Conservation (phyloP, 768 basidiomycete species). For the Suillus ampliporus region DNA sequence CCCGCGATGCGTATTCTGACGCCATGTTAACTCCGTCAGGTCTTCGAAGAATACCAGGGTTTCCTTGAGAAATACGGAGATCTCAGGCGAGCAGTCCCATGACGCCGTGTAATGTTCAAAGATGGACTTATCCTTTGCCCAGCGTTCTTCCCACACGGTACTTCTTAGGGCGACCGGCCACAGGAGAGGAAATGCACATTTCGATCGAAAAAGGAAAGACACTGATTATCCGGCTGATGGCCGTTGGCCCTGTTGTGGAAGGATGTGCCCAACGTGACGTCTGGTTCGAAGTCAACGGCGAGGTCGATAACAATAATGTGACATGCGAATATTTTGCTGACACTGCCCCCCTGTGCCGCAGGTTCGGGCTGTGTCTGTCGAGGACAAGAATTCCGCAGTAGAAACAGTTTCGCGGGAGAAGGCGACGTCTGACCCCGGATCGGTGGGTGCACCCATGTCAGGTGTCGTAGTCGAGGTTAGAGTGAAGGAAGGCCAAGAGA, state of each 20-base stretch:
- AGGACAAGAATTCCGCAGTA: conserved; percentile 97
- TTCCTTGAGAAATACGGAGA: conserved; percentile 97
- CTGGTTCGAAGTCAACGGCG: conserved; percentile 98
- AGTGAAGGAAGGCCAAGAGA: conserved; percentile 96
- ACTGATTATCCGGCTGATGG: conserved; percentile 94
- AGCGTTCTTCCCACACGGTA: conserved; percentile 96
- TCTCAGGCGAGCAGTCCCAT: conserved; percentile 64
- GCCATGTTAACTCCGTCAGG: conserved; percentile 49
- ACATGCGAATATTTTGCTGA: conserved; percentile 23
- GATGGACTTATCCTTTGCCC: conserved; percentile 23
- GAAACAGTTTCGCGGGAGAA: conserved; percentile 95
- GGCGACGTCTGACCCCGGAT: conserved; percentile 91
- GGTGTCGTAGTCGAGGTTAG: conserved; percentile 98
- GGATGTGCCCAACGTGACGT: conserved; percentile 93
- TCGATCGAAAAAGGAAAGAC: conserved; percentile 97
- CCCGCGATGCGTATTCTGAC: conserved; percentile 13
- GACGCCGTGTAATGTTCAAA: conserved; percentile 12
- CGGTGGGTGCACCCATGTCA: conserved; percentile 97
- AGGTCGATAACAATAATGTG: conserved; percentile 53
- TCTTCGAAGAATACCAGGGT: conserved; percentile 95
- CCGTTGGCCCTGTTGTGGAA: conserved; percentile 91
- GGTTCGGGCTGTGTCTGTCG: conserved; percentile 94
- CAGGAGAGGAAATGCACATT: conserved; percentile 97
- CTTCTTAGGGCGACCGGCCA: conserved; percentile 91
- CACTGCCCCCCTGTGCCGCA: conserved; percentile 36